phyloP scores from a whole-genome alignment of 495 filamentous ascomycete species.

The Letharia columbiana region DNA sequence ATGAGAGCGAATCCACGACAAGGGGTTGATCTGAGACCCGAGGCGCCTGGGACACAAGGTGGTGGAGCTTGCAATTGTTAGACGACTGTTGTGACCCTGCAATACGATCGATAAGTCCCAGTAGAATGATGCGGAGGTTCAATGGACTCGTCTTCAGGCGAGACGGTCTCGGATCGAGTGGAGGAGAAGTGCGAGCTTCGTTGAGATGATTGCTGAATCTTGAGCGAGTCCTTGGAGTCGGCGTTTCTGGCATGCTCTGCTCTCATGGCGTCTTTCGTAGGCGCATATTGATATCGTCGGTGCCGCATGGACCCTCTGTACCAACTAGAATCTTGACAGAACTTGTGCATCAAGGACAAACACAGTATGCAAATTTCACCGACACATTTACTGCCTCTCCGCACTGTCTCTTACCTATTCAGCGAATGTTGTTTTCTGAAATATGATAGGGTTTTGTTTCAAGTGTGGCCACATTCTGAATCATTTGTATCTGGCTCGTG shows the following conservation, averaged over 20 bases:
- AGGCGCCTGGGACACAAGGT: constrained; percentile 65
- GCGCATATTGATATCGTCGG: neutral
- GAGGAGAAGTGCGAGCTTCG: neutral
- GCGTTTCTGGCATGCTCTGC: neutral
- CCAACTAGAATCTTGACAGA: neutral
- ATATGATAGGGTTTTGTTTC: no score
- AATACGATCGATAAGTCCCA: neutral
- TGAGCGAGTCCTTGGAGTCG: neutral
- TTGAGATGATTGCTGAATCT: neutral
- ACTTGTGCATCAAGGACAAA: neutral
- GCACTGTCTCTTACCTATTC: neutral
- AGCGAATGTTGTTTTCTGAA: neutral
- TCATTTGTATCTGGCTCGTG: neutral
- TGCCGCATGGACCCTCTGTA: neutral
- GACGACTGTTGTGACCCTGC: neutral
- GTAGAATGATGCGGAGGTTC: neutral
- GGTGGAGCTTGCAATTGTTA: constrained; percentile 72
- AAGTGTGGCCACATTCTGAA: no score
- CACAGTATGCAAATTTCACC: neutral
- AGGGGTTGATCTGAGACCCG: constrained; percentile 72
- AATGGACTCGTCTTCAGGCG: neutral
- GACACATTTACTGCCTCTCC: neutral
- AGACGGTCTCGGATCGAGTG: neutral
- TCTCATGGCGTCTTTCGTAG: neutral
- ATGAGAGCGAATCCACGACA: constrained; percentile 65